These are phyloP conservation scores for Leavenworthia alabamica DNA, from an alignment of 345 rosid genomes.

Conservation along the genomic window DNA sequence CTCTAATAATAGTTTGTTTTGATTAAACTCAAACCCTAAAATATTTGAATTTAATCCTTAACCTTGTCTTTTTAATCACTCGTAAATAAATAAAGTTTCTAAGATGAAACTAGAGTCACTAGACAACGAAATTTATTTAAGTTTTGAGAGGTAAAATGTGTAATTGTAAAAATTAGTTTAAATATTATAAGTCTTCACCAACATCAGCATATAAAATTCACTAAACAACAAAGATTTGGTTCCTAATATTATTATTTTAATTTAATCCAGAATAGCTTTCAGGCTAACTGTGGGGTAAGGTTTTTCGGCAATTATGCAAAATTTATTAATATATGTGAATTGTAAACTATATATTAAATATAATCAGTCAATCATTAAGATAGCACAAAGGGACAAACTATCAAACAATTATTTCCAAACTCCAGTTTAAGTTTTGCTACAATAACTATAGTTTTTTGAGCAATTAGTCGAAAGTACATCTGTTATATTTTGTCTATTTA, in stretches of 20 bases:
- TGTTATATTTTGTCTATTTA: constrained; percentile 19
- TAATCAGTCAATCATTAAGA: constrained; percentile 27
- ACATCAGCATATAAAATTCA: constrained; percentile 2
- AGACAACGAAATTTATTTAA: background rate
- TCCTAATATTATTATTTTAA: constrained; percentile 4
- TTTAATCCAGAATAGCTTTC: constrained; percentile 4
- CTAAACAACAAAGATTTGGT: constrained; percentile 14
- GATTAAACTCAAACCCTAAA: too few relatives aligned
- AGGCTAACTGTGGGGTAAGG: constrained; percentile 12
- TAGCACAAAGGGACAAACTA: constrained; percentile 23
- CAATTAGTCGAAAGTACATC: constrained; percentile 27
- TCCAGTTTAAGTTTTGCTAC: constrained; percentile 7
- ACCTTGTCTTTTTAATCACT: too few relatives aligned
- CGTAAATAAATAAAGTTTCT: background rate
- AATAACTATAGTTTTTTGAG: constrained; percentile 16
- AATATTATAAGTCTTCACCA: constrained; percentile 5
- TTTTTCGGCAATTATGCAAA: constrained; percentile 20
- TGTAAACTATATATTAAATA: constrained; percentile 10
- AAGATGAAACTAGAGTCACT: background rate
- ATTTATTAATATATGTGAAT: background rate
- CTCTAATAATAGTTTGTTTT: too few relatives aligned
- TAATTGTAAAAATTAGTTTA: background rate
- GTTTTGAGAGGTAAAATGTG: background rate
- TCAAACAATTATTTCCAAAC: constrained; percentile 23
- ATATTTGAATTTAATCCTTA: too few relatives aligned